Evolutionary conservation across 1,284 basidiomycete genomes (phyloP), one percentile per base, ranked within the genome.

Genomic region (Boletus sp.): DNA sequence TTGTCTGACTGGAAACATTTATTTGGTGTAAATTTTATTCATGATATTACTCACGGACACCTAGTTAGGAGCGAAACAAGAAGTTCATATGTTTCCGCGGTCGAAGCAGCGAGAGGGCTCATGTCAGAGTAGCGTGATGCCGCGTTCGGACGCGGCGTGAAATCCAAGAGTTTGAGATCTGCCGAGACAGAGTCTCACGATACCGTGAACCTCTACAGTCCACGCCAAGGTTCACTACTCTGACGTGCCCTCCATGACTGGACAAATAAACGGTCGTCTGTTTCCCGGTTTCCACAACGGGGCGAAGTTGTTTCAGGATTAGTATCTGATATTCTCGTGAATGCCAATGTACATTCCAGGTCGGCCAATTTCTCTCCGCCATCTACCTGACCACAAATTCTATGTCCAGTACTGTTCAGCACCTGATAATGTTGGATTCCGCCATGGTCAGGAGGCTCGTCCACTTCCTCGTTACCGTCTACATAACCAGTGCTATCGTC

Each of bases 401-500:
- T 20, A 43, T 35, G 16, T 15, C n/a, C 31, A 13, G 18, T 27
- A 45, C 37, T 41, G 4, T 37, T 35, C 39, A 33, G 11, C 37
- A 42, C 15, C 35, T 4, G 9, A n/a, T n/a, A 43, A 62, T 65
- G 66, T 50, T 50, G 3, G 57, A 58, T 51, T 51, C 27, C 33
- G 42, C 57, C 55, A 55, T 65, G 60, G 39, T 44, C 37, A 58
- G 39, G 53, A 63, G 53, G 47, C 39, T 72, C 31, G 36, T 57
- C 36, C 52, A 71, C n/a, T 31, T 55, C 33, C 42, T 71, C 52
- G 33, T 57, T 16, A 39, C 56, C 13, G 12, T 59, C 51, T 78
- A 78, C 56, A 53, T 71, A 12, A 50, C 57, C 46, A 49, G 70
- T 42, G 70, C 75, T 29, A 61, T 76, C 44, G 51, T 74, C 29